A percentile compares a stretch with the other conserved stretches of the same genome.
phyloP scores from a whole-genome alignment of 2,329 filamentous ascomycete genomes.

The Paramyrothecium roridum region DNA sequence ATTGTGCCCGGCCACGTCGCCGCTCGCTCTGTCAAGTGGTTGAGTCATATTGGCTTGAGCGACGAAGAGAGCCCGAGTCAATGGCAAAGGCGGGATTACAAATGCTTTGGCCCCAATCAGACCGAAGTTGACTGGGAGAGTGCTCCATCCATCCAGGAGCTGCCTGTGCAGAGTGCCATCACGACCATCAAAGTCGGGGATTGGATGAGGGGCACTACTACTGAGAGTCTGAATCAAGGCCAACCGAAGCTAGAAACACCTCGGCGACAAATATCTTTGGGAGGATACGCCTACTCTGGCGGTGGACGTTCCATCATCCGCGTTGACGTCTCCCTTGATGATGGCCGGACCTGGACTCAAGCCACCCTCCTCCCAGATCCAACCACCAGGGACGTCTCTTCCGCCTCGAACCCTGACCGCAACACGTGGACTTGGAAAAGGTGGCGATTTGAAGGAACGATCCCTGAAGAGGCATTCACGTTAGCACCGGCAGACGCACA shows the following conservation, averaged over 20 bases:
- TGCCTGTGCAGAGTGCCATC: slow-evolving; percentile 66
- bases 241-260: not conserved
- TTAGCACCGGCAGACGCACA: slow-evolving; percentile 1
- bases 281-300: slow-evolving; percentile 67
- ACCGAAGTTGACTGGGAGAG: slow-evolving; percentile 58
- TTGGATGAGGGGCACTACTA: slow-evolving; percentile 15
- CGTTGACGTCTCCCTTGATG: slow-evolving; percentile 65
- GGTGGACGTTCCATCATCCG: slow-evolving; percentile 63
- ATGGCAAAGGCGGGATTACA: slow-evolving; percentile 67
- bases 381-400: slow-evolving; percentile 17
- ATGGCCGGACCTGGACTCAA: slow-evolving; percentile 62
- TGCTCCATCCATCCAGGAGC: slow-evolving; percentile 63
- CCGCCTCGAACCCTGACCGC: slow-evolving; percentile 33
- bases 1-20: slow-evolving; percentile 65
- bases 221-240: not conserved
- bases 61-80: slow-evolving; percentile 64
- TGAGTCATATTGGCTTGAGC: slow-evolving; percentile 60
- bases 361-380: slow-evolving; percentile 55
- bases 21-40: slow-evolving; percentile 67
- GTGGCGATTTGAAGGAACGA: slow-evolving; percentile 54
- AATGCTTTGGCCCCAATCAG: slow-evolving; percentile 65
- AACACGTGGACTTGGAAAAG: slow-evolving; percentile 62
- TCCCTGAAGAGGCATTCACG: slow-evolving; percentile 32
- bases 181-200: slow-evolving; percentile 45
- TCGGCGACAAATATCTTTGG: slow-evolving; percentile 34